Percentiles rank a stretch among this genome's conserved stretches.
These are phyloP conservation scores for Candida boidinii DNA, from an alignment of 805 yeast species.

Conservation along the genomic window DNA sequence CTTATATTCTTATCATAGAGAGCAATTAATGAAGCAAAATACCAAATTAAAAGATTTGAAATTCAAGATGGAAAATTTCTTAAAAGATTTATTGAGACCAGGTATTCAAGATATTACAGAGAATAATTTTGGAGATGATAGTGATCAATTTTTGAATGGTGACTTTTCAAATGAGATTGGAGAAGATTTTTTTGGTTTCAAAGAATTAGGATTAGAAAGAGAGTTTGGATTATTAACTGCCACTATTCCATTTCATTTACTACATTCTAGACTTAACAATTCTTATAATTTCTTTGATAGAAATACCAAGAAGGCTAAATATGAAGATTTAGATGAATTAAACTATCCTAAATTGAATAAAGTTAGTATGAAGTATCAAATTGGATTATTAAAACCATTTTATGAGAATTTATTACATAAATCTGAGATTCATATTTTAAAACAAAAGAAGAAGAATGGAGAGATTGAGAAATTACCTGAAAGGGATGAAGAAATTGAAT, in stretches of 20 bases:
- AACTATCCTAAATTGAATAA: conserved; percentile 44
- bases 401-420: conserved; percentile 31
- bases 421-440: conserved; percentile 32
- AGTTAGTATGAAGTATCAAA: conserved; percentile 41
- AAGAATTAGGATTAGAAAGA: conserved; percentile 84
- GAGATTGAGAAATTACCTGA: conserved; percentile 21
- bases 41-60: conserved; percentile 63
- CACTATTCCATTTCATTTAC: conserved; percentile 80
- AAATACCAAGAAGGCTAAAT: conserved; percentile 40
- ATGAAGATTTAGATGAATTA: conserved; percentile 57
- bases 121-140: conserved; percentile 74
- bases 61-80: conserved; percentile 54
- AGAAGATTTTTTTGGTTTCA: conserved; percentile 97
- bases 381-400: conserved; percentile 53
- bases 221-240: conserved; percentile 81
- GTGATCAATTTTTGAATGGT: conserved; percentile 91
- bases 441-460: conserved; percentile 32
- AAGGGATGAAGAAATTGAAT: conserved; percentile 34
- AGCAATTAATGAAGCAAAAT: conserved; percentile 62
- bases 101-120: conserved; percentile 63
- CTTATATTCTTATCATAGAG: conserved; percentile 64
- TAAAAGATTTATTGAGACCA: conserved; percentile 80
- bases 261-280: conserved; percentile 67
- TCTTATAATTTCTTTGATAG: conserved; percentile 39
- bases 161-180: conserved; percentile 91